phyloP scores from a whole-genome alignment of 805 yeast genomes.

The Metschnikowia gruessii region DNA sequence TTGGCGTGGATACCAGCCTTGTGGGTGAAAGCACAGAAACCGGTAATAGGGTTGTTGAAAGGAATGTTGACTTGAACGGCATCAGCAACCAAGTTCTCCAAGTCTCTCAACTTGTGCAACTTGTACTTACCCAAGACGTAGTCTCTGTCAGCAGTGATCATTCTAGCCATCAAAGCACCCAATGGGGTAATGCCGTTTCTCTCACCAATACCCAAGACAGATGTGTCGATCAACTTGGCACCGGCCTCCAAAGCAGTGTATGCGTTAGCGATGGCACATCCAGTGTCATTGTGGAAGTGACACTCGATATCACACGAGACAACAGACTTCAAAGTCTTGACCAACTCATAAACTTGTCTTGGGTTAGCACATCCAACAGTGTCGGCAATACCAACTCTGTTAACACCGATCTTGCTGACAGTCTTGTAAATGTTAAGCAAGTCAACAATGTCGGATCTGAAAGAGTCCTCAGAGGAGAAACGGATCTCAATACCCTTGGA shows the following conservation, averaged over 20 bases:
- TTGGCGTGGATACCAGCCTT: constrained; percentile 64
- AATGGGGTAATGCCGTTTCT: constrained; percentile 62
- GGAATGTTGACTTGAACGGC: constrained; percentile 59
- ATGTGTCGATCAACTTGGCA: constrained; percentile 56
- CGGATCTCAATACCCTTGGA: constrained; percentile 59
- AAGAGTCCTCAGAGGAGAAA: constrained; percentile 58
- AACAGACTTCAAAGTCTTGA: constrained; percentile 54
- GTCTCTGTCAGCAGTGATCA: constrained; percentile 60
- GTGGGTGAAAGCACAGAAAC: constrained; percentile 63
- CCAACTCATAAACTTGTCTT: constrained; percentile 59
- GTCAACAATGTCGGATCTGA: constrained; percentile 59
- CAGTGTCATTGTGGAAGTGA: constrained; percentile 63
- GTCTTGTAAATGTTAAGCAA: constrained; percentile 56
- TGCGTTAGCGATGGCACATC: constrained; percentile 63
- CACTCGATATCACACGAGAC: constrained; percentile 59
- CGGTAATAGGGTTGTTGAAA: constrained; percentile 61
- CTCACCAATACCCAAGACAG: constrained; percentile 61
- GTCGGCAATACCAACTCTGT: constrained; percentile 63
- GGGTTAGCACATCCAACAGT: constrained; percentile 65
- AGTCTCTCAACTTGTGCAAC: constrained; percentile 53
- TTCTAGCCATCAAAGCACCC: constrained; percentile 62
- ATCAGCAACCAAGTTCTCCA: constrained; percentile 58
- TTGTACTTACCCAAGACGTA: constrained; percentile 57
- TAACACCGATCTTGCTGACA: constrained; percentile 60
- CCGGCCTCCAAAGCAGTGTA: constrained; percentile 64